These are phyloP conservation scores for Tilletia indica DNA, from an alignment of 1,284 basidiomycete genomes.

Conservation along the genomic window DNA sequence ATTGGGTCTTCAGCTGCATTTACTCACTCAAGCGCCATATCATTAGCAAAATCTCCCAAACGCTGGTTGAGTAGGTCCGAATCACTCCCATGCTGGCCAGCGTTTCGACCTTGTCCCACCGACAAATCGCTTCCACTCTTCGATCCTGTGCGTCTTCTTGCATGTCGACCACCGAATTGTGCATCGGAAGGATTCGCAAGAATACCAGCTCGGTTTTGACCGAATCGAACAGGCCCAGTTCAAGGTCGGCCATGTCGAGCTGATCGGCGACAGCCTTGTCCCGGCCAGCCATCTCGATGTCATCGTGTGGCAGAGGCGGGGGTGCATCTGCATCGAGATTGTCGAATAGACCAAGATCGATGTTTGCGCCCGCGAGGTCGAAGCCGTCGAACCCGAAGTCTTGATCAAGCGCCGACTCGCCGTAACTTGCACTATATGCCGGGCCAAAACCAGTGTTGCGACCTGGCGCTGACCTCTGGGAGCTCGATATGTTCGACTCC, in stretches of 20 bases:
- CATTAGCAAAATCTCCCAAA: neutral
- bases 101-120: neutral
- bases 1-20: neutral
- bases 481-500: too few species aligned
- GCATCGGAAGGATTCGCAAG: too few species aligned
- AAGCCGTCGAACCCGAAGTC: neutral
- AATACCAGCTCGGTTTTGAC: too few species aligned
- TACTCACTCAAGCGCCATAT: slow-evolving; percentile 2
- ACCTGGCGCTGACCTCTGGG: too few species aligned
- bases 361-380: neutral
- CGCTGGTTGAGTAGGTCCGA: neutral
- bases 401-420: neutral
- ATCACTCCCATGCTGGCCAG: neutral
- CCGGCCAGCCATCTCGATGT: too few species aligned
- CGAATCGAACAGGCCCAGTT: too few species aligned
- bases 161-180: neutral
- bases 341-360: slow-evolving; percentile 12
- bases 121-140: neutral
- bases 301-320: too few species aligned
- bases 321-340: neutral
- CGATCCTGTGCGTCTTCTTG: neutral
- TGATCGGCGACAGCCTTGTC: too few species aligned
- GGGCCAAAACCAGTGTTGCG: neutral
- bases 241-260: too few species aligned
- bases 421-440: neutral